These are phyloP conservation scores for Tuber umbilicatum DNA, from an alignment of 495 filamentous ascomycete species.

Conservation along the genomic window DNA sequence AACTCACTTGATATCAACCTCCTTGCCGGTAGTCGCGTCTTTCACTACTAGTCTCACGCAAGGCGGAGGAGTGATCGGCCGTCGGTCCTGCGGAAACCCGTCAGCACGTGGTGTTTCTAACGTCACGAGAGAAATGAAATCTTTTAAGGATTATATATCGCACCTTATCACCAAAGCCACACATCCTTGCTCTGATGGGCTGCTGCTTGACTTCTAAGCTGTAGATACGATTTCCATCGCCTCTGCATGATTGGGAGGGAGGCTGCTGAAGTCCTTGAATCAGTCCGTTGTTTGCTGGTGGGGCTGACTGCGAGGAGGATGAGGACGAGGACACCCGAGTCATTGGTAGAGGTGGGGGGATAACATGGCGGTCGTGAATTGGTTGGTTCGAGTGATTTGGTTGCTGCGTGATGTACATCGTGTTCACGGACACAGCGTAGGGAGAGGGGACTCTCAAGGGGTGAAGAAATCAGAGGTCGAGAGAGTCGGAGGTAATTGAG, in stretches of 20 bases:
- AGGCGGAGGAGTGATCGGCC: constrained; percentile 92
- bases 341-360: constrained; percentile 33
- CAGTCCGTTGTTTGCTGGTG: constrained; percentile 33
- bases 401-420: constrained; percentile 35
- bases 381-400: constrained; percentile 23
- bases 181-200: constrained; percentile 92
- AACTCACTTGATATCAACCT: constrained; percentile 80
- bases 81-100: constrained; percentile 62
- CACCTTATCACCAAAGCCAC: constrained; percentile 97
- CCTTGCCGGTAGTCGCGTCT: constrained; percentile 72
- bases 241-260: constrained; percentile 35
- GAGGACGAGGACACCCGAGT: constrained; percentile 37
- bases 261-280: constrained; percentile 30
- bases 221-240: constrained; percentile 49
- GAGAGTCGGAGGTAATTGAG: constrained; percentile 30
- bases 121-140: constrained; percentile 22
- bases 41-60: constrained; percentile 79
- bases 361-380: constrained; percentile 23
- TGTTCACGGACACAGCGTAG: constrained; percentile 32
- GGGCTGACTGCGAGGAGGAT: constrained; percentile 26
- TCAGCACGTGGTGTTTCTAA: constrained; percentile 30
- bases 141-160: constrained; percentile 22
- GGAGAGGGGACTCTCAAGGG: constrained; percentile 6
- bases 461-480: constrained; percentile 19
- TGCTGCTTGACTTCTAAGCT: constrained; percentile 84